Evolutionary conservation across 306 rosid genomes (phyloP).

Genomic region (Corylus avellana): DNA sequence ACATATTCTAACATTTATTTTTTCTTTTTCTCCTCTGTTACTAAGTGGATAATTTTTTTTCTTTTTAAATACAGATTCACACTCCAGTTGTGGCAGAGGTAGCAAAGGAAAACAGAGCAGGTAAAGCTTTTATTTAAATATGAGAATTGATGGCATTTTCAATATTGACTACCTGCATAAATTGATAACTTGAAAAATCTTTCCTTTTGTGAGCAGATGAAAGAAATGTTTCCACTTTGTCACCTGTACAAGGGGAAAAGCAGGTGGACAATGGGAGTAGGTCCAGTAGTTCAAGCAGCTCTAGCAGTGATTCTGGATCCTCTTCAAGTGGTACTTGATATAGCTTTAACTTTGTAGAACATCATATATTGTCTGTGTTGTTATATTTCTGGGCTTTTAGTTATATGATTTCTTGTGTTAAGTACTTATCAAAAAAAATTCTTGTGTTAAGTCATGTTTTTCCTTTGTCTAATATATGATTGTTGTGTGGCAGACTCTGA

Average conservation of each 20-base stretch:
- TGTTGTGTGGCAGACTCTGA: conserved; percentile 77
- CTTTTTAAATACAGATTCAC: conserved; percentile 39
- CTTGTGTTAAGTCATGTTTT: conserved; percentile 11
- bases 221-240: conserved; percentile 44
- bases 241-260: conserved; percentile 57
- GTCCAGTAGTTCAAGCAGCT: conserved; percentile 94
- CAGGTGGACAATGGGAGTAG: conserved; percentile 74
- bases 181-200: conserved; percentile 22
- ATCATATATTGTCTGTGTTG: neutral
- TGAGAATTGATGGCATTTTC: conserved; percentile 13
- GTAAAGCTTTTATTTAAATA: conserved; percentile 35
- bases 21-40: neutral
- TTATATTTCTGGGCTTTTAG: neutral
- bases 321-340: conserved; percentile 85
- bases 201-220: conserved; percentile 44
- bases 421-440: neutral
- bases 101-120: conserved; percentile 54
- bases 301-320: conserved; percentile 95
- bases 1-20: neutral
- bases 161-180: conserved; percentile 5
- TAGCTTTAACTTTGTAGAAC: neutral
- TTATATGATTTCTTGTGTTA: conserved; percentile 14
- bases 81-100: conserved; percentile 41
- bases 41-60: conserved; percentile 10
- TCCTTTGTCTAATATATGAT: conserved; percentile 24